phyloP scores from a whole-genome alignment of 768 basidiomycete genomes.

The Boletus bicolor region DNA sequence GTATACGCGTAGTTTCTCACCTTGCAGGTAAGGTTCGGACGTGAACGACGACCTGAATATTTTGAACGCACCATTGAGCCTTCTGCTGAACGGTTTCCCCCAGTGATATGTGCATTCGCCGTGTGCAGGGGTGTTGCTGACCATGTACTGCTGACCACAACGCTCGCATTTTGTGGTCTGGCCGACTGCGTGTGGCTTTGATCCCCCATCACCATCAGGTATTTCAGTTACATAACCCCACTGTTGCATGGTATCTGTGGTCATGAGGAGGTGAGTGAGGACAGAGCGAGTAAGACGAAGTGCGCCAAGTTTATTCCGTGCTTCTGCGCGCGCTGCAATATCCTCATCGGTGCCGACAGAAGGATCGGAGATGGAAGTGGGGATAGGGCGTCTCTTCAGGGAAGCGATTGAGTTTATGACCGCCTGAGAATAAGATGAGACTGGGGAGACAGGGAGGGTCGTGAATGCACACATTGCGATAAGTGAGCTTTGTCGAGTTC shows the following conservation, averaged over 20 bases:
- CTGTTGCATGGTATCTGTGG: slow-evolving; percentile 50
- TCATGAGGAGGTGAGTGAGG: slow-evolving; percentile 59
- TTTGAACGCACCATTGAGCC: slow-evolving; percentile 56
- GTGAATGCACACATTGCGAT: slow-evolving; percentile 63
- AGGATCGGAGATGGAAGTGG: slow-evolving; percentile 56
- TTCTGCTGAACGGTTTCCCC: slow-evolving; percentile 64
- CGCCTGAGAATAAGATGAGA: slow-evolving; percentile 36
- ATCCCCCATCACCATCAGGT: slow-evolving; percentile 65
- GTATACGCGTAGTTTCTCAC: slow-evolving; percentile 65
- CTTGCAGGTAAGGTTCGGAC: slow-evolving; percentile 34
- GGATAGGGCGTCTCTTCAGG: slow-evolving; percentile 51
- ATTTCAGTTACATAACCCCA: slow-evolving; percentile 74
- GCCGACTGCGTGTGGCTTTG: slow-evolving; percentile 58
- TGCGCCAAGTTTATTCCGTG: slow-evolving; percentile 49
- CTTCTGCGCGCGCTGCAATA: slow-evolving; percentile 51
- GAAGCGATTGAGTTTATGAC: slow-evolving; percentile 50
- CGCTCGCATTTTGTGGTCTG: slow-evolving; percentile 72
- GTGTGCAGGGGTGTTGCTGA: slow-evolving; percentile 55
- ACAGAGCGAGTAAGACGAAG: slow-evolving; percentile 50
- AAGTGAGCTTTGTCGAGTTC: slow-evolving; percentile 72
- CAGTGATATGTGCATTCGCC: slow-evolving; percentile 79
- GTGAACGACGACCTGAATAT: background rate
- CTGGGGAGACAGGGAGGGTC: background rate
- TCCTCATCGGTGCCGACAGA: slow-evolving; percentile 79
- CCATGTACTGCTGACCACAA: slow-evolving; percentile 66